These are phyloP conservation scores for Suhomyces kilbournensis DNA, from an alignment of 805 yeast species.

Conservation along the genomic window DNA sequence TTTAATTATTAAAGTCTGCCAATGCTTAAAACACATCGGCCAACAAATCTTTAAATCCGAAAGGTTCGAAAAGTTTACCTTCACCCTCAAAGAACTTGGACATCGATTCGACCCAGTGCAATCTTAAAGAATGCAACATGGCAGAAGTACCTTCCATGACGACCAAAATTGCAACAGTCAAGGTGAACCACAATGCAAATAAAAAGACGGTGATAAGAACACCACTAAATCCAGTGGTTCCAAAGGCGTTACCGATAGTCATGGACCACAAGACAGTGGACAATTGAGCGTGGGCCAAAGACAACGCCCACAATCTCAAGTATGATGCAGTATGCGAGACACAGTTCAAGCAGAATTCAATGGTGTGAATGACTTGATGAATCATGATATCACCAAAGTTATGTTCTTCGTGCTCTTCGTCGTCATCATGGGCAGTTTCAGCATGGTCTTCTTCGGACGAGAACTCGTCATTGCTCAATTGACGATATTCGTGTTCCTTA, in stretches of 20 bases:
- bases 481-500: slow-evolving; percentile 21
- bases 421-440: slow-evolving; percentile 30
- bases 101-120: slow-evolving; percentile 85
- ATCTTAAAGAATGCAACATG: slow-evolving; percentile 71
- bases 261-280: slow-evolving; percentile 73
- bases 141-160: slow-evolving; percentile 86
- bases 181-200: slow-evolving; percentile 73
- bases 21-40: slow-evolving; percentile 8
- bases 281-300: slow-evolving; percentile 76
- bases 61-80: slow-evolving; percentile 67
- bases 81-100: slow-evolving; percentile 77
- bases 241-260: slow-evolving; percentile 67
- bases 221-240: slow-evolving; percentile 51
- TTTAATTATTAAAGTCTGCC: background rate
- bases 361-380: slow-evolving; percentile 78
- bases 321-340: slow-evolving; percentile 80
- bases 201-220: slow-evolving; percentile 56
- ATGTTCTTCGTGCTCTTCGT: slow-evolving; percentile 34
- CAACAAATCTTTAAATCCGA: slow-evolving; percentile 37
- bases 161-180: slow-evolving; percentile 67
- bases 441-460: slow-evolving; percentile 14
- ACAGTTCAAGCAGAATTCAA: slow-evolving; percentile 76
- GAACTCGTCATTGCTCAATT: slow-evolving; percentile 15
- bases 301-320: slow-evolving; percentile 74
- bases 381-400: slow-evolving; percentile 67